A percentile compares a stretch with the other conserved stretches of the same genome.
Conservation (phyloP, 768 basidiomycete genomes). For the Pisolithus microcarpus region DNA sequence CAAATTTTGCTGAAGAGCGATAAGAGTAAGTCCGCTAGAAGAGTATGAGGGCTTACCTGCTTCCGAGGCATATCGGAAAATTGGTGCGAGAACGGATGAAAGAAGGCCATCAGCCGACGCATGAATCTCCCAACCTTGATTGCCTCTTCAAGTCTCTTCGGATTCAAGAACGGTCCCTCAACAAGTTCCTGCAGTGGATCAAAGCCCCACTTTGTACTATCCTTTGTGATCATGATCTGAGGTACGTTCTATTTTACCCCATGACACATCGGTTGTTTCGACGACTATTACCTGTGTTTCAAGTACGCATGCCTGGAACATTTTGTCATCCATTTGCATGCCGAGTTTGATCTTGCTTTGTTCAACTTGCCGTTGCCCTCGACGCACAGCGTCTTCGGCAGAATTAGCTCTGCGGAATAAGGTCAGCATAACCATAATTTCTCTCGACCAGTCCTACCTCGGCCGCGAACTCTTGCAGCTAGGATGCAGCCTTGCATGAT, state of each 20-base stretch:
- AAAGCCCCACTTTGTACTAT: constrained; percentile 88
- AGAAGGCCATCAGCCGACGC: constrained; percentile 87
- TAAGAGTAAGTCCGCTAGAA: constrained; percentile 2
- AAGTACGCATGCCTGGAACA: constrained; percentile 77
- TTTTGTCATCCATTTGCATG: constrained; percentile 92
- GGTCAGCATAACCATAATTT: not conserved
- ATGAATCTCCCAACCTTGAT: constrained; percentile 86
- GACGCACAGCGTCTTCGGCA: constrained; percentile 76
- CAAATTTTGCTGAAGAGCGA: constrained; percentile 49
- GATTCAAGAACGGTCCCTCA: constrained; percentile 87
- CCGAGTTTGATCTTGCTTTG: constrained; percentile 83
- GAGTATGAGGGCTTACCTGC: constrained; percentile 37
- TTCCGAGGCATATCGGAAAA: constrained; percentile 77
- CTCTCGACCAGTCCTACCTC: constrained; percentile 38
- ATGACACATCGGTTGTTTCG: not conserved
- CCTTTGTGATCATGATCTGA: constrained; percentile 82
- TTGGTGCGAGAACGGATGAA: constrained; percentile 81
- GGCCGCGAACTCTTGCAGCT: constrained; percentile 51
- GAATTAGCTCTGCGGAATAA: constrained; percentile 55
- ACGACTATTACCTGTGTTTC: constrained; percentile 67
- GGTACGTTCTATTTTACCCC: not conserved
- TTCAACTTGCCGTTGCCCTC: constrained; percentile 87
- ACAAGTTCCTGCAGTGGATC: constrained; percentile 83
- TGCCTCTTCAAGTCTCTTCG: constrained; percentile 90
- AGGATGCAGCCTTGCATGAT: constrained; percentile 65